Conservation (phyloP, 345 rosid species). For the Leavenworthia alabamica region DNA sequence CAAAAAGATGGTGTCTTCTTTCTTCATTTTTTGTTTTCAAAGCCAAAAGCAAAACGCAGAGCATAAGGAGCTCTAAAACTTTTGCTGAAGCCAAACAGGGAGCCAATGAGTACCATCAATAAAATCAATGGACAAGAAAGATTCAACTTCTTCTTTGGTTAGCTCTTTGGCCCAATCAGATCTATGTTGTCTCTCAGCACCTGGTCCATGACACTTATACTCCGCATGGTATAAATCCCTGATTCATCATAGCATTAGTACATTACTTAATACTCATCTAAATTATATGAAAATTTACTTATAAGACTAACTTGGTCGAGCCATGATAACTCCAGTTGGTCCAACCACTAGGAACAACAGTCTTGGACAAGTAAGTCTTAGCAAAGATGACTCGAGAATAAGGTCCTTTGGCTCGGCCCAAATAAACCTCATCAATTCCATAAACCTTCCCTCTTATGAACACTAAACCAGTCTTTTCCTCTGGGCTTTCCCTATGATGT, state of each 20-base stretch:
- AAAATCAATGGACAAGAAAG: conserved; percentile 55
- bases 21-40: conserved; percentile 2
- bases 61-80: conserved; percentile 11
- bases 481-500: conserved; percentile 45
- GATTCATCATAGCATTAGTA: neutral
- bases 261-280: neutral
- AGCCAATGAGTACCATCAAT: conserved; percentile 77
- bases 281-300: neutral
- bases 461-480: conserved; percentile 61
- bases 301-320: conserved; percentile 45
- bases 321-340: conserved; percentile 76
- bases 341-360: conserved; percentile 70
- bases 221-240: conserved; percentile 66
- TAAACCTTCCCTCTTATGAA: conserved; percentile 66
- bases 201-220: conserved; percentile 71
- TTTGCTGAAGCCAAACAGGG: conserved; percentile 45
- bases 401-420: conserved; percentile 78
- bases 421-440: conserved; percentile 51
- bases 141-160: conserved; percentile 48
- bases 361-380: conserved; percentile 57
- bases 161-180: conserved; percentile 64
- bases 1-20: neutral
- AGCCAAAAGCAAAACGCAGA: conserved; percentile 7
- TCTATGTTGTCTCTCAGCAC: conserved; percentile 41
- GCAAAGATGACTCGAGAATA: conserved; percentile 64